These are phyloP conservation scores for Rhizopogon vinicolor DNA, from an alignment of 768 basidiomycete genomes.

Conservation along the genomic window DNA sequence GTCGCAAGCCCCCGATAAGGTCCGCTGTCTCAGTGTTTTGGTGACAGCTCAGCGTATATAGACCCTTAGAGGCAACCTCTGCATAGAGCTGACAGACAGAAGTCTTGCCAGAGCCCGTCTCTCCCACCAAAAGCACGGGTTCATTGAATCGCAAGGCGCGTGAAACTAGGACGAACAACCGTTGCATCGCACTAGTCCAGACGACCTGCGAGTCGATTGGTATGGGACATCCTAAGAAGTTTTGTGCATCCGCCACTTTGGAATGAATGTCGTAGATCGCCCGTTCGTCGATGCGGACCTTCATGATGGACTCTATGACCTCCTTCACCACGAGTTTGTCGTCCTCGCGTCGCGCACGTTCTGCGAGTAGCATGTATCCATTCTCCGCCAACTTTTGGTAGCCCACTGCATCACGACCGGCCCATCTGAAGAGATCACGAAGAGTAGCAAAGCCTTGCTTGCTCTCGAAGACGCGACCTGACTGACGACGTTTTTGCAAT, in stretches of 20 bases:
- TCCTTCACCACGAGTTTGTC: constrained; percentile 90
- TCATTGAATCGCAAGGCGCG: constrained; percentile 89
- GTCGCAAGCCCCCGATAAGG: constrained; percentile 89
- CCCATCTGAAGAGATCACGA: constrained; percentile 97
- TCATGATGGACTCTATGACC: constrained; percentile 87
- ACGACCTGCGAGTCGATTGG: constrained; percentile 50
- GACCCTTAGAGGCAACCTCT: constrained; percentile 48
- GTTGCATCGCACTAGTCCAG: constrained; percentile 93
- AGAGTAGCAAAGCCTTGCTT: constrained; percentile 96
- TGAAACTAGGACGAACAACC: constrained; percentile 78
- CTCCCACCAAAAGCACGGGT: constrained; percentile 92
- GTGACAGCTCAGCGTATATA: constrained; percentile 88
- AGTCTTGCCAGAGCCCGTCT: constrained; percentile 97
- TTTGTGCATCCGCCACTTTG: constrained; percentile 32
- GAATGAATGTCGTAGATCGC: constrained; percentile 59
- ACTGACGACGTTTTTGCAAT: constrained; percentile 87
- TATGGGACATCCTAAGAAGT: constrained; percentile 54
- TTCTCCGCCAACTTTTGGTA: constrained; percentile 94
- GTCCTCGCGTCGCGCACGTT: constrained; percentile 78
- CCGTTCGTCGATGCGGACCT: constrained; percentile 73
- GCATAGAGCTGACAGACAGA: constrained; percentile 93
- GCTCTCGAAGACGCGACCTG: constrained; percentile 92
- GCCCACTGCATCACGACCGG: constrained; percentile 80
- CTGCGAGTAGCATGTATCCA: constrained; percentile 96
- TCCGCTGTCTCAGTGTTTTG: constrained; percentile 99